phyloP scores from a whole-genome alignment of 495 filamentous ascomycete species.

The Pseudomonodictys pantanalensis region DNA sequence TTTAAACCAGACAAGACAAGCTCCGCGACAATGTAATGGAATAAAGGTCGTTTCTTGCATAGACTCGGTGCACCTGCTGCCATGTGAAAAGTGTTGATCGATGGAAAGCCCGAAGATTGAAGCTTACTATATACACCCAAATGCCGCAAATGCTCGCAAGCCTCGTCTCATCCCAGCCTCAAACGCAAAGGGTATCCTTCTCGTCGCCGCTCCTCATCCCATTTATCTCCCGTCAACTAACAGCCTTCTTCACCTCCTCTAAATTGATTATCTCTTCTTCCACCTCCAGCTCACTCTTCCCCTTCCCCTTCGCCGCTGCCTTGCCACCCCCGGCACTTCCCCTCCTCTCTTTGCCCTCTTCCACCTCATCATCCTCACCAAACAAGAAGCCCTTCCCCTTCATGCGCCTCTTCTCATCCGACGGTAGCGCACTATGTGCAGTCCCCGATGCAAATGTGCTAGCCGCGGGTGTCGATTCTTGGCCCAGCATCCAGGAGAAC shows the following conservation, averaged over 20 bases:
- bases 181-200: neutral
- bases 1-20: too few relatives aligned
- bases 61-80: neutral
- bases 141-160: neutral
- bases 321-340: neutral
- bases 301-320: constrained; percentile 2
- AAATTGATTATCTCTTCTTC: constrained; percentile 33
- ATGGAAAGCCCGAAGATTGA: neutral
- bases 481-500: constrained; percentile 94
- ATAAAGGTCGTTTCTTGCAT: neutral
- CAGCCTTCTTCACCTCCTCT: constrained; percentile 26
- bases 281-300: constrained; percentile 11
- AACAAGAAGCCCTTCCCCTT: constrained; percentile 34
- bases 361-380: constrained; percentile 33
- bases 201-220: neutral
- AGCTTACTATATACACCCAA: neutral
- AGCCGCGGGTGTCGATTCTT: constrained; percentile 36
- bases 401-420: constrained; percentile 30
- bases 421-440: constrained; percentile 19
- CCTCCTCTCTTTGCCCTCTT: constrained; percentile 4
- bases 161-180: neutral
- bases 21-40: too few relatives aligned
- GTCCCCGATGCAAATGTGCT: constrained; percentile 21
- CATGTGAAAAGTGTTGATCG: neutral
- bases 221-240: neutral